Evolutionary conservation across 2,329 filamentous ascomycete species (phyloP).

Genomic region (Fusarium longipes): DNA sequence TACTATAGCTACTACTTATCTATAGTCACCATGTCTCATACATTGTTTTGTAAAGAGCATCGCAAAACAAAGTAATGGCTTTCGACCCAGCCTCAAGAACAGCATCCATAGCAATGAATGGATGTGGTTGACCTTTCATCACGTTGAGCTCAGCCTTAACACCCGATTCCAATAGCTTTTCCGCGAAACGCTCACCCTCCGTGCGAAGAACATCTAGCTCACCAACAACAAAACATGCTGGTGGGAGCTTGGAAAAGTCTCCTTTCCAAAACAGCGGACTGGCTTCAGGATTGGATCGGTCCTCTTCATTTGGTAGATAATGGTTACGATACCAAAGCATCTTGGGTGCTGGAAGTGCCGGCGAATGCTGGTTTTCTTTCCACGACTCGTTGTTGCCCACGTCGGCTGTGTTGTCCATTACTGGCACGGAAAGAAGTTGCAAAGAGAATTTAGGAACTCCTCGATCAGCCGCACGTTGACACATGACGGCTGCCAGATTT

Average conservation of each 20-base stretch:
- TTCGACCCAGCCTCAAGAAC: conserved; percentile 13
- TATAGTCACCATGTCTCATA: not conserved
- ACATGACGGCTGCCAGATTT: conserved; percentile 19
- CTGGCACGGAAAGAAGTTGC: conserved; percentile 16
- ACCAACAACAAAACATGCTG: conserved; percentile 19
- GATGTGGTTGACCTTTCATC: conserved; percentile 20
- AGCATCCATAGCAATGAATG: conserved; percentile 22
- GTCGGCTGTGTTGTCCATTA: conserved; percentile 17
- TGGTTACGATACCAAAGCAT: conserved; percentile 22
- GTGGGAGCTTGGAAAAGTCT: conserved; percentile 8
- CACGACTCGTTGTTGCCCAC: conserved; percentile 2
- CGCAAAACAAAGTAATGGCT: conserved; percentile 7
- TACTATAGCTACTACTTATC: not conserved
- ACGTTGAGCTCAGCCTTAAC: not conserved
- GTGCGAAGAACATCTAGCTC: not conserved
- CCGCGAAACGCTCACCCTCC: conserved; percentile 14
- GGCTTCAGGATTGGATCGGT: not conserved
- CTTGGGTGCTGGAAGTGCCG: not conserved
- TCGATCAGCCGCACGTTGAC: conserved; percentile 16
- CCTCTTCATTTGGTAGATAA: not conserved
- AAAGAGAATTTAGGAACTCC: not conserved
- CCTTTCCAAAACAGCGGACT: not conserved
- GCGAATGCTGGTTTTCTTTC: conserved; percentile 6
- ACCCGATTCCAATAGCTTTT: not conserved
- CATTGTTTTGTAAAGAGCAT: conserved; percentile 9